Percentiles rank a stretch among this genome's conserved stretches.
Conservation (phyloP, 1,284 basidiomycete species). For the Caloboletus inedulis region DNA sequence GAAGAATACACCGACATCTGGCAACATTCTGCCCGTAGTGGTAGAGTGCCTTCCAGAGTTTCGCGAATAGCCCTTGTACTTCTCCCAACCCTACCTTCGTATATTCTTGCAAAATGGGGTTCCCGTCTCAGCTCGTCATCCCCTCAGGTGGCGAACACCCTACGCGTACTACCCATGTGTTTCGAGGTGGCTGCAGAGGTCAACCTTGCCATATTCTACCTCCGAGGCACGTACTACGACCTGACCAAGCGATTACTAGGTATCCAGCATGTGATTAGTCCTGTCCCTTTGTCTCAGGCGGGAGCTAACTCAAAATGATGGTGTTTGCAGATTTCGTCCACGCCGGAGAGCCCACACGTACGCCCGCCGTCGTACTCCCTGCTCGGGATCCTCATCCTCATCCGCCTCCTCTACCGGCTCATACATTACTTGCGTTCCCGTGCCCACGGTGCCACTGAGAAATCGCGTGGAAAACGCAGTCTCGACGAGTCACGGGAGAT, state of each 20-base stretch:
- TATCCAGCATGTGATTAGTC: constrained; percentile 62
- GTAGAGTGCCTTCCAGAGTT: constrained; percentile 40
- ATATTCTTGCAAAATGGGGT: constrained; percentile 55
- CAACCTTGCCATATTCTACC: constrained; percentile 81
- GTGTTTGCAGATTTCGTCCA: constrained; percentile 62
- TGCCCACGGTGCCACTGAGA: constrained; percentile 18
- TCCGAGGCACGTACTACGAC: constrained; percentile 78
- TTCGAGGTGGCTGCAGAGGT: constrained; percentile 63
- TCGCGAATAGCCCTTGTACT: constrained; percentile 58
- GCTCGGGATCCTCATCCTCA: constrained; percentile 71
- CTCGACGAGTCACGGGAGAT: constrained; percentile 44
- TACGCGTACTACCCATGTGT: constrained; percentile 45
- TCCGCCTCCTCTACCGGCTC: constrained; percentile 69
- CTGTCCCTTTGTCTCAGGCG: neutral
- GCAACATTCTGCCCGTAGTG: constrained; percentile 52
- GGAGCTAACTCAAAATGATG: constrained; percentile 1
- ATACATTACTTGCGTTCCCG: constrained; percentile 41
- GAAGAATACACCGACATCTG: constrained; percentile 92
- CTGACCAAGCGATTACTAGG: constrained; percentile 69
- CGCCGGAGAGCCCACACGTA: constrained; percentile 66
- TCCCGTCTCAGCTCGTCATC: constrained; percentile 35
- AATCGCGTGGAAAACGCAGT: constrained; percentile 34
- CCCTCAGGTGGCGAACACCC: constrained; percentile 34
- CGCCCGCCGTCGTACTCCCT: constrained; percentile 82
- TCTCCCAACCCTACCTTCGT: constrained; percentile 60